Base-by-base conservation (phyloP, 768 basidiomycete genomes). In the Thelephora aurantiotincta region DNA sequence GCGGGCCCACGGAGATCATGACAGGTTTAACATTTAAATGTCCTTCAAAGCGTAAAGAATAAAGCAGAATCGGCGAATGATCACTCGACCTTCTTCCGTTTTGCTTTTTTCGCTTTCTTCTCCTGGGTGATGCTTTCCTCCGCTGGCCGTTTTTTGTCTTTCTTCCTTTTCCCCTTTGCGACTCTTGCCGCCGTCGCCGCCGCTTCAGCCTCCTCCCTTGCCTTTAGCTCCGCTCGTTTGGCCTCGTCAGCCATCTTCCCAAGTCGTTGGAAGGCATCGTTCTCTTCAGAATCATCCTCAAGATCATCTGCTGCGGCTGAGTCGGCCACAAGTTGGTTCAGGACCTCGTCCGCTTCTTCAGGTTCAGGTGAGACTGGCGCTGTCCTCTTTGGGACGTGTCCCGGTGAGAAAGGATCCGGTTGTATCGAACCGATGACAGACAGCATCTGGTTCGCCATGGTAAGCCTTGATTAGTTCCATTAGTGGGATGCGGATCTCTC, bases 391-490 rank as follows among this genome's bases (percentile, higher is more conserved):
- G 69, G 64, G 20, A 68, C 57, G 58, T 84, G 82, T 41, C 66
- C 67, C 1, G 74, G 70, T 5, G 81, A 80, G 62, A 88, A 85
- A 1, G 84, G 85, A 55, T 88, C 78, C 3, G 65, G 60, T 55
- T 87, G 85, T 50, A 92, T 68, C 2, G 89, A 91, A 7, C 91
- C 91, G 26, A 87, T 71, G 11, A 96, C 65, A 2, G 90, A 93
- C 16, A 96, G 66, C 89, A 94, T 93, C 58, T 93, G 84, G 57
- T 96, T 93, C 30, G 90, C 89, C 33, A 92, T 77, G 12, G 82
- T 91, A 50, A 92, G 61, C 20, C 92, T 96, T 41, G 50, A 43
- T 33, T 23, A 45, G 5, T 11, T 22, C 47, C 33, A 7, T 18
- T 12, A 5, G 11, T 18, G 3, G 36, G 12, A 5, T 11, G 44